phyloP scores from a whole-genome alignment of 2,329 filamentous ascomycete species.

The Diaporthe helianthi region DNA sequence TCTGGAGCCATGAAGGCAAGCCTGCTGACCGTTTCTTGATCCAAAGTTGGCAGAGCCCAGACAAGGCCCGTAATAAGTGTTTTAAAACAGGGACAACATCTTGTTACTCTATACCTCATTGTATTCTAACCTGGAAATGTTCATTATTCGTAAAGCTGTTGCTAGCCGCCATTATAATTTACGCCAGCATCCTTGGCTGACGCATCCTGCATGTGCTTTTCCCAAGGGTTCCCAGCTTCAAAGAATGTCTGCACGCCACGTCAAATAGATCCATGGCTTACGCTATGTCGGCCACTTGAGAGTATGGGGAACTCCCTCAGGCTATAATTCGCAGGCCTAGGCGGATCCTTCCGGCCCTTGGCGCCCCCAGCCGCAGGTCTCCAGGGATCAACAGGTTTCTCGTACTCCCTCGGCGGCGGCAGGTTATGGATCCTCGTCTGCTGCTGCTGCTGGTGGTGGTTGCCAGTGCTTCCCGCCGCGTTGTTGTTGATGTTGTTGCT shows the following conservation, averaged over 20 bases:
- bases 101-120: neutral
- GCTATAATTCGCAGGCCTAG: neutral
- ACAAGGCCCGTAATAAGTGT: no score
- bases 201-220: no score
- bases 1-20: neutral
- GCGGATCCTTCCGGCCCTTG: neutral
- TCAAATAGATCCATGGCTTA: neutral
- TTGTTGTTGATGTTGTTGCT: neutral
- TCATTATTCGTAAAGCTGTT: slow-evolving; percentile 2
- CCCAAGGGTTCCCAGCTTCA: neutral
- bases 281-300: neutral
- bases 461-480: neutral
- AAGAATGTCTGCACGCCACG: no score
- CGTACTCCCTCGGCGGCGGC: neutral
- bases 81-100: neutral
- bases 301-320: slow-evolving; percentile 17
- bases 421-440: neutral
- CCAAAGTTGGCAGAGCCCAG: neutral
- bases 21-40: neutral
- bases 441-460: neutral
- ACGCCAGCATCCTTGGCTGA: neutral
- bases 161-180: neutral
- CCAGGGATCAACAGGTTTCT: neutral
- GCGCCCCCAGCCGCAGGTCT: neutral
- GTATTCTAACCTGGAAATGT: neutral